Base-by-base conservation (phyloP, 2,329 filamentous ascomycete species). In the Pseudohalonectria lignicola region DNA sequence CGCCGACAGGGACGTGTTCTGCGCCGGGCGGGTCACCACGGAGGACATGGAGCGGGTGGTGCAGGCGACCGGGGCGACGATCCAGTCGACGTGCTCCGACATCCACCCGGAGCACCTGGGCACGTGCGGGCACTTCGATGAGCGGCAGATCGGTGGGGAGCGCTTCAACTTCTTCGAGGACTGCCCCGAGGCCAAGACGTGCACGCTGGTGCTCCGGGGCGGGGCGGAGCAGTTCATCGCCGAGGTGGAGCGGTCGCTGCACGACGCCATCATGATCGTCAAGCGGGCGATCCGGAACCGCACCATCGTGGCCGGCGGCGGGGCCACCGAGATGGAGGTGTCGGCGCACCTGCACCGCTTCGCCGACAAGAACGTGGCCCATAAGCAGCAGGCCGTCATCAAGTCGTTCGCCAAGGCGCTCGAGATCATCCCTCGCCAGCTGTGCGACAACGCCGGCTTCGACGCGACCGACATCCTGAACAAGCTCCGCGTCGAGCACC, bases 241-340 rank as follows among this genome's bases (percentile, higher is more conserved):
- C 41, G 92, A 98, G 62, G 92, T 95, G 2, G 92, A 98, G 70
- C 85, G 92, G 47, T 94, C 86, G 56, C 75, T 98, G 48, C 92
- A 98, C 70, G 92, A 98, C 55, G 92, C 92, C 51, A 96, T 98
- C 64, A 98, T 98, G 92, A 94, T 98, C 54, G 92, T 98, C 56
- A 96, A 96, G 77, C 87, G 93, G 44, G 86, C 92, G 20, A 86
- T 96, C 62, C 86, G 86, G 68, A 94, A 96, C 71, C 82, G 82
- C 55, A 84, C 77, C 56, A 94, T 98, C 48, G 92, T 98, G 19
- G 92, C 88, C 33, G 92, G 92, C 52, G 92, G 92, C 51, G 92
- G 92, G 57, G 90, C 92, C 15, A 79, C 74, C 52, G 92, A 98
- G 71, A 96, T 98, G 90, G 92, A 96, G 61, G 63, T 96, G 37